Evolutionary conservation across 1,139 yeast species (phyloP).

Genomic region (Blastobotrys illinoisensis): DNA sequence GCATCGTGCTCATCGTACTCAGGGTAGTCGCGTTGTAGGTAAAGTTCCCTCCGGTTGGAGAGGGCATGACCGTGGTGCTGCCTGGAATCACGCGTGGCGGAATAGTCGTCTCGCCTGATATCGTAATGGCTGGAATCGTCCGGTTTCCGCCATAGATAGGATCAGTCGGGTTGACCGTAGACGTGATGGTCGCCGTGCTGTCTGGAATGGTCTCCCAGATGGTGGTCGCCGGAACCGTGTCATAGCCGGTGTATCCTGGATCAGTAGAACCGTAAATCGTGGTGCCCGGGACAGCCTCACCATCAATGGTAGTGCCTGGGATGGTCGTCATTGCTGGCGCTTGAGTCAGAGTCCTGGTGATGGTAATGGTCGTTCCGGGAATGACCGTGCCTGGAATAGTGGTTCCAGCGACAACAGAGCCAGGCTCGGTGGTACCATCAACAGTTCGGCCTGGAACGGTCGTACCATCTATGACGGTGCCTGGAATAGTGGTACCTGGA

Average conservation of each 20-base stretch:
- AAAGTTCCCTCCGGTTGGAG: no score
- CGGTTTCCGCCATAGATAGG: not conserved
- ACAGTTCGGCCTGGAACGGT: conserved; percentile 4
- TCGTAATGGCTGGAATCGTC: conserved; percentile 7
- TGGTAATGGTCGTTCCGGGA: conserved; percentile 16
- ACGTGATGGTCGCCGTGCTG: not conserved
- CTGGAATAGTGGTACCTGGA: conserved; percentile 15
- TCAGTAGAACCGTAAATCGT: conserved; percentile 9
- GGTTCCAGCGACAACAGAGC: conserved; percentile 12
- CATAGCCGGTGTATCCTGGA: conserved; percentile 11
- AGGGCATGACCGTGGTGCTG: conserved; percentile 8
- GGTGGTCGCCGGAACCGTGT: conserved; percentile 15
- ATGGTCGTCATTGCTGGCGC: conserved; percentile 8
- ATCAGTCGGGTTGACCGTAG: no score
- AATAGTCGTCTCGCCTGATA: conserved; percentile 6
- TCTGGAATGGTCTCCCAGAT: conserved; percentile 1
- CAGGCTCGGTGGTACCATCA: conserved; percentile 3
- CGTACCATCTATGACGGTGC: conserved; percentile 2
- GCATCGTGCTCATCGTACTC: no score
- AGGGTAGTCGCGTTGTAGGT: no score
- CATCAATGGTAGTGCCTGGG: conserved; percentile 15
- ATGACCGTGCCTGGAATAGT: conserved; percentile 17
- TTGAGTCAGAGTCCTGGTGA: conserved; percentile 3
- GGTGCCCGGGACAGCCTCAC: conserved; percentile 15
- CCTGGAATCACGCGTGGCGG: conserved; percentile 13